These are phyloP conservation scores for Cordyceps fumosorosea DNA, from an alignment of 2,329 filamentous ascomycete genomes.

Conservation along the genomic window DNA sequence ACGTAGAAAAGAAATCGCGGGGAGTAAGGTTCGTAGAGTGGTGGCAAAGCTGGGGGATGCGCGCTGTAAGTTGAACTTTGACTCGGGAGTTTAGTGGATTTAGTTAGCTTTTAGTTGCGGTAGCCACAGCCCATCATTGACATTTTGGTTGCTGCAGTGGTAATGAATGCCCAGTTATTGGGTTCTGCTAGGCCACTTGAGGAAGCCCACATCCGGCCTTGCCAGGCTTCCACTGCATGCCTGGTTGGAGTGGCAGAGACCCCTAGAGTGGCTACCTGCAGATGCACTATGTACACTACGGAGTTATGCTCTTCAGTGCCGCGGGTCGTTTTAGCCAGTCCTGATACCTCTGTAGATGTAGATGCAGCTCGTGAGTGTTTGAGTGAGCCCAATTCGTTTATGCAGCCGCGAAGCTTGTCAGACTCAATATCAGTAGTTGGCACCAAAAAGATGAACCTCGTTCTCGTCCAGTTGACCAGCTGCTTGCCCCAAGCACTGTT, in stretches of 20 bases:
- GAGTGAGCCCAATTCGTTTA: neutral
- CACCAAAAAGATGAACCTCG: neutral
- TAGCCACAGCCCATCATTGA: neutral
- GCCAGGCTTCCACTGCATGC: neutral
- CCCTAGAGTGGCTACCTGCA: neutral
- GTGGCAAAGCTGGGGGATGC: slow-evolving; percentile 12
- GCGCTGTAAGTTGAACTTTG: neutral
- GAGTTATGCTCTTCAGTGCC: too few species aligned
- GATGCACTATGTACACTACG: neutral
- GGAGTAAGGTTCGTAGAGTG: neutral
- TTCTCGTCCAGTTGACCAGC: neutral
- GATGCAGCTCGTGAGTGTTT: too few species aligned
- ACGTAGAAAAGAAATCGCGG: slow-evolving; percentile 2
- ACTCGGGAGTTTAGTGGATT: neutral
- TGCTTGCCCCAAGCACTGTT: neutral
- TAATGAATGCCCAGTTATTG: neutral
- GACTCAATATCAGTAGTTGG: too few species aligned
- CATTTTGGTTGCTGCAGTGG: neutral
- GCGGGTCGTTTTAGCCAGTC: too few species aligned
- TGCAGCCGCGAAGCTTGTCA: neutral
- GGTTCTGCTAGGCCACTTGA: slow-evolving; percentile 2
- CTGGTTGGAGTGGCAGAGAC: neutral
- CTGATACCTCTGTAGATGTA: too few species aligned
- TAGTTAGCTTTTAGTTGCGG: neutral
- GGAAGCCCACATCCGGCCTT: neutral